Conservation (phyloP, 768 basidiomycete species). For the Trametes maxima region DNA sequence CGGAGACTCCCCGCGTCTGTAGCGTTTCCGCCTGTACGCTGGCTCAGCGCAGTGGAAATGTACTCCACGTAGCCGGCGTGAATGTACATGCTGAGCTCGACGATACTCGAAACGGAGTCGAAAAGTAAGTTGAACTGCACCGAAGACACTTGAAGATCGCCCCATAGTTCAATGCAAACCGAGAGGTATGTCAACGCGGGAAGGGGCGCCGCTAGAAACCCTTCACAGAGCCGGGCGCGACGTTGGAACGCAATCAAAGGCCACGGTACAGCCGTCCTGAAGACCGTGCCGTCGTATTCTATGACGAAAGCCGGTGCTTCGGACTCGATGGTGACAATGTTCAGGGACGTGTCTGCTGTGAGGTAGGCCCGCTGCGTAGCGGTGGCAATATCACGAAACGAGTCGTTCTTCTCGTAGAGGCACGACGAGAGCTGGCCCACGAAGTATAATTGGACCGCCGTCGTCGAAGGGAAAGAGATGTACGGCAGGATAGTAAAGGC, state of each 20-base stretch:
- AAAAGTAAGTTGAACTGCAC: neutral
- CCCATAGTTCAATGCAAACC: neutral
- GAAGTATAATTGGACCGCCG: neutral
- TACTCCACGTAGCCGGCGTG: neutral
- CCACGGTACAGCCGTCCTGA: neutral
- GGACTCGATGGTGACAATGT: neutral
- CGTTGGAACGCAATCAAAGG: neutral
- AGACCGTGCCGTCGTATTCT: neutral
- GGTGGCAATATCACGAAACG: neutral
- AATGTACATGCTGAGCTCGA: neutral
- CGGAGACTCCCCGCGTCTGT: neutral
- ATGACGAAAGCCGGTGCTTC: neutral
- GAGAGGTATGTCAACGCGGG: neutral
- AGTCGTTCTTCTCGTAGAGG: neutral
- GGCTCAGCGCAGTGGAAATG: neutral
- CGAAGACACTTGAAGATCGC: neutral
- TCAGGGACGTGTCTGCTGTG: neutral
- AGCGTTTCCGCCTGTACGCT: neutral
- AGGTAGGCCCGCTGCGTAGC: neutral
- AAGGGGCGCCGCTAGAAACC: conserved; percentile 3
- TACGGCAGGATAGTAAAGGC: conserved; percentile 4
- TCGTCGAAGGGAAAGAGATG: conserved; percentile 3
- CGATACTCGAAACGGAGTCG: neutral
- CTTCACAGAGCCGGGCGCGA: conserved; percentile 7
- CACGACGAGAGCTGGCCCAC: neutral